Evolutionary conservation across 768 basidiomycete species (phyloP), one percentile per base, ranked within the genome.

Genomic region (Lentinula sp.): DNA sequence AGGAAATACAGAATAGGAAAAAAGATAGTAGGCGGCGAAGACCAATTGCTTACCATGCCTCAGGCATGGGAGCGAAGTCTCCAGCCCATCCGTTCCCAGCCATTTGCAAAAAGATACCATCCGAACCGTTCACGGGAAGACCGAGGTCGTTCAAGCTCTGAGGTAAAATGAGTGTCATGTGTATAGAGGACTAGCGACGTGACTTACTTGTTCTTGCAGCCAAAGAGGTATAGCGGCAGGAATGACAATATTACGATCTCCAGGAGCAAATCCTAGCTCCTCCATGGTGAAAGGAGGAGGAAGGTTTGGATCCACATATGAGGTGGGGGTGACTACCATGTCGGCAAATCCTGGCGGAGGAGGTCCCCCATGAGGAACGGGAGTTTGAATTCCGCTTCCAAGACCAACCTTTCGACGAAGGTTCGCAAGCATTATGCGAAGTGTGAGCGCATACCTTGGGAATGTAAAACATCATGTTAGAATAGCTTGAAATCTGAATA

Each of bases 351-450:
- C 78, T 28, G 75, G 72, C 16, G 84, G 80, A 0, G 83, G 80
- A 0, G 83, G 82, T 57, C 81, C 83, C 71, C 82, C 72, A 7
- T 76, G 76, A 16, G 83, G 81, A 20, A 76, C 71, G 16, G 83
- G 79, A 2, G 80, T 78, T 64, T 68, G 72, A 33, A 79, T 73
- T 10, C 80, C 83, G 49, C 79, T 79, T 12, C 73, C 71, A 63
- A 91, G 76, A 5, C 92, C 91, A 45, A 95, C 82, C 75, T 94
- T 96, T 62, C 94, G 88, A 49, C 93, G 86, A 61, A 96, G 81
- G 73, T 92, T 93, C 53, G 93, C 89, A 56, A 97, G 82, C 94
- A 96, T 95, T 68, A 97, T 88, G 57, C 94, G 88, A 28, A 98
- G 78, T 5, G 95, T 92, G 41, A 95, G 77, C 2, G 95, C 93